Evolutionary conservation across 768 basidiomycete genomes (phyloP).

Genomic region (Podaxis sp.): DNA sequence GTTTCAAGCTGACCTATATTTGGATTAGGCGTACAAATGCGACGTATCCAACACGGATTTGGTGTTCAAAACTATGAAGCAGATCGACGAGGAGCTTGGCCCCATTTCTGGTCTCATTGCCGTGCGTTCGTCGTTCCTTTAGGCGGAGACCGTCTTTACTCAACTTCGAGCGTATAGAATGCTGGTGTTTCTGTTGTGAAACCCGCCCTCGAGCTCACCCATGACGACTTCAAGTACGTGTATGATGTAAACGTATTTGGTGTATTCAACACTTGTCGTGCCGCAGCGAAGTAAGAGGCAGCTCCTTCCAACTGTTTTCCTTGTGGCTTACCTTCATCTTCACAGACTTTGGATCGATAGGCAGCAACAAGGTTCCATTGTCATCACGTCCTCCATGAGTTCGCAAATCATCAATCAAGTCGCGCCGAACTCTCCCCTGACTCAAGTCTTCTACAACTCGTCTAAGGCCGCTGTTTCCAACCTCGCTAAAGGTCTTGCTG

Average conservation of each 20-base stretch:
- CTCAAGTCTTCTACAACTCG: constrained; percentile 65
- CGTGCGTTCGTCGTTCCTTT: constrained; percentile 28
- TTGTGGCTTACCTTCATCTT: background rate
- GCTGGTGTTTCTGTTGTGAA: constrained; percentile 66
- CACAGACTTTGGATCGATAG: constrained; percentile 44
- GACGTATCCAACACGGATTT: constrained; percentile 52
- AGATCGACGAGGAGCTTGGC: constrained; percentile 50
- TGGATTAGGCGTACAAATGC: constrained; percentile 54
- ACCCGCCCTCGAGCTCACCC: constrained; percentile 54
- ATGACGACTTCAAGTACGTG: constrained; percentile 54
- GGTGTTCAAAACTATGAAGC: constrained; percentile 42
- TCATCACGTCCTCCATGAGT: constrained; percentile 67
- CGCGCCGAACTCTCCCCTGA: constrained; percentile 43
- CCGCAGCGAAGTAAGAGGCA: constrained; percentile 48
- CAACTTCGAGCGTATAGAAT: constrained; percentile 35
- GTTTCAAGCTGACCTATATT: background rate
- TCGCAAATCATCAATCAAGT: constrained; percentile 63
- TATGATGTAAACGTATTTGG: constrained; percentile 65
- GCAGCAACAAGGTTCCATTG: constrained; percentile 49
- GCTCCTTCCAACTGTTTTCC: background rate
- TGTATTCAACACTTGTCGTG: constrained; percentile 63
- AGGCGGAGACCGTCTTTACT: background rate
- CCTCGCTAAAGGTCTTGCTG: constrained; percentile 55
- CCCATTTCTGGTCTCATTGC: constrained; percentile 56
- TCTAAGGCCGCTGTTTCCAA: constrained; percentile 67